These are phyloP conservation scores for Hymenoscyphus scutula DNA, from an alignment of 2,329 filamentous ascomycete species.

Conservation along the genomic window DNA sequence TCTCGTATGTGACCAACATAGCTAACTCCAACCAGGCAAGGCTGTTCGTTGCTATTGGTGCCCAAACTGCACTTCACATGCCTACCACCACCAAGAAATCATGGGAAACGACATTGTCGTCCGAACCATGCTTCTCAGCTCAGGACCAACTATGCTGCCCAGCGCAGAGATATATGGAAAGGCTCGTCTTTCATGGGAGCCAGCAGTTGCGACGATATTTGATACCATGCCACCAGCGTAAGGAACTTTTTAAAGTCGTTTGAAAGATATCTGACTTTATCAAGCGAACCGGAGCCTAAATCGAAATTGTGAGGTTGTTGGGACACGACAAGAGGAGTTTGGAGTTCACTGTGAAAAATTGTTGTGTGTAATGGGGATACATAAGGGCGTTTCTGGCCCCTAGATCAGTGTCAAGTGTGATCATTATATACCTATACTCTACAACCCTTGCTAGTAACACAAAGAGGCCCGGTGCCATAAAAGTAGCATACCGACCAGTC, in stretches of 20 bases:
- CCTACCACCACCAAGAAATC: constrained; percentile 53
- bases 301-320: constrained; percentile 4
- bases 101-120: constrained; percentile 52
- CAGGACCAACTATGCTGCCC: constrained; percentile 46
- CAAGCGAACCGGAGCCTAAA: constrained; percentile 5
- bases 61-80: constrained; percentile 51
- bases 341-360: not conserved
- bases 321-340: not conserved
- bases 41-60: constrained; percentile 57
- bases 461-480: constrained; percentile 22
- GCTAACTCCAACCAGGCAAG: constrained; percentile 40
- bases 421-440: constrained; percentile 31
- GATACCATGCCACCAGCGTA: constrained; percentile 43
- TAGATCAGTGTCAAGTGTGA: constrained; percentile 12
- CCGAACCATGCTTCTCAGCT: constrained; percentile 49
- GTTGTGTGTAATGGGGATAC: not conserved
- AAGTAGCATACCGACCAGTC: constrained; percentile 12
- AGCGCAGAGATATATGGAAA: constrained; percentile 55
- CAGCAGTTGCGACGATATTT: constrained; percentile 48
- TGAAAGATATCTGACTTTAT: not conserved
- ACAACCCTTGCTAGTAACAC: constrained; percentile 33
- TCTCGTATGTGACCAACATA: not conserved
- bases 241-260: not conserved
- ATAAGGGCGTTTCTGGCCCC: constrained; percentile 15
- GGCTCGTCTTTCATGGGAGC: constrained; percentile 50